A percentile compares a stretch with the other conserved stretches of the same genome.
phyloP scores from a whole-genome alignment of 495 filamentous ascomycete species.

The Penicillium subrubescens region DNA sequence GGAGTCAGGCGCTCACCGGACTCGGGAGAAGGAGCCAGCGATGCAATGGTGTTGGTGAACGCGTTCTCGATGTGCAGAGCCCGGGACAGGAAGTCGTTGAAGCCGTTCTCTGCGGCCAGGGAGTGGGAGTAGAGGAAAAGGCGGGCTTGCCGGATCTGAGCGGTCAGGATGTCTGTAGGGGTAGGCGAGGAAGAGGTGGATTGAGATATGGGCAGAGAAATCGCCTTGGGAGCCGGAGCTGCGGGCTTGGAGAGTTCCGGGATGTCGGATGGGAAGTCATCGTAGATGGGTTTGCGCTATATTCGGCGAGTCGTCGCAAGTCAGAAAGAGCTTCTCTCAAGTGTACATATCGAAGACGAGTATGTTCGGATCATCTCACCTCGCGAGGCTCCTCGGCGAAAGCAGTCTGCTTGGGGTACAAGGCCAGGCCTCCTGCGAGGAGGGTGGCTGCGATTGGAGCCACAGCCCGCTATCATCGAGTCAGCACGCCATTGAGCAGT shows the following conservation, averaged over 20 bases:
- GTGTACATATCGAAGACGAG: not conserved
- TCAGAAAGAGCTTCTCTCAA: constrained; percentile 16
- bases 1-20: constrained; percentile 83
- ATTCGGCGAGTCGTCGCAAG: constrained; percentile 32
- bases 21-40: constrained; percentile 79
- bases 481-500: constrained; percentile 30
- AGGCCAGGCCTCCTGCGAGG: constrained; percentile 53
- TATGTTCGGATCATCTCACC: constrained; percentile 24
- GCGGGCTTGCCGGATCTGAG: constrained; percentile 78
- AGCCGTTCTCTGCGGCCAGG: constrained; percentile 67
- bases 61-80: constrained; percentile 78
- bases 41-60: constrained; percentile 78
- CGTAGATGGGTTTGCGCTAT: constrained; percentile 85
- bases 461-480: constrained; percentile 52
- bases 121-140: constrained; percentile 78
- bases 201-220: constrained; percentile 26
- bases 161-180: constrained; percentile 86
- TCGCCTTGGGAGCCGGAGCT: constrained; percentile 24
- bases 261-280: constrained; percentile 57
- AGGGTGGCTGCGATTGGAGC: constrained; percentile 57
- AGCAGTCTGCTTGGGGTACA: constrained; percentile 55
- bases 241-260: constrained; percentile 43
- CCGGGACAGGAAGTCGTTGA: constrained; percentile 74
- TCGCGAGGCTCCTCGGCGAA: constrained; percentile 59
- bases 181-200: constrained; percentile 60